phyloP scores from a whole-genome alignment of 371 early-diverging fungal species.

The Neoconidiobolus thromboides region DNA sequence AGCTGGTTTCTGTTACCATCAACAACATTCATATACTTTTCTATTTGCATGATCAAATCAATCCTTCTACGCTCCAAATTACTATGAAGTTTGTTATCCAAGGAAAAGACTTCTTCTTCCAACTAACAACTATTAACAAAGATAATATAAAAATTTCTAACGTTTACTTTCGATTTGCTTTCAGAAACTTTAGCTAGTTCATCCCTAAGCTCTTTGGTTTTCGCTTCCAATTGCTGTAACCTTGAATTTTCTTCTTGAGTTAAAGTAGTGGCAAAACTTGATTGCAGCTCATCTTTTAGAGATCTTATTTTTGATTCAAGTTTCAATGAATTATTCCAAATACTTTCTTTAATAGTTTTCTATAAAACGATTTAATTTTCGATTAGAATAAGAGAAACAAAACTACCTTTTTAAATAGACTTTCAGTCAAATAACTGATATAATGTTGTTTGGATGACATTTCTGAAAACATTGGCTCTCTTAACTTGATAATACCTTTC shows the following conservation, averaged over 20 bases:
- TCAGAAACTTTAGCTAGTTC: constrained; percentile 19
- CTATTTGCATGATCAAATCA: constrained; percentile 29
- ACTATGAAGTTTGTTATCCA: constrained; percentile 48
- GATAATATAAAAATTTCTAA: not conserved
- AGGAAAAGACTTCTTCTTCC: constrained; percentile 36
- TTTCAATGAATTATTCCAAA: constrained; percentile 17
- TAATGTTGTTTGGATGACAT: constrained; percentile 27
- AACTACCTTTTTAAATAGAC: constrained; percentile 21
- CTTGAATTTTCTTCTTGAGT: constrained; percentile 28
- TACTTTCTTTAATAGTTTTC: constrained; percentile 17
- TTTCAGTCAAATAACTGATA: constrained; percentile 23
- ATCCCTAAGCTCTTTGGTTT: constrained; percentile 31
- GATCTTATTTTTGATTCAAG: constrained; percentile 30
- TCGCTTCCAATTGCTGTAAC: constrained; percentile 22
- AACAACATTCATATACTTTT: constrained; percentile 17
- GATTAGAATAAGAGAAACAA: not conserved
- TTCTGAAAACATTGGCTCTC: constrained; percentile 28
- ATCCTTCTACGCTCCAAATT: constrained; percentile 38
- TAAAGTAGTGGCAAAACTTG: constrained; percentile 28
- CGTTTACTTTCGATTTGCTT: constrained; percentile 16
- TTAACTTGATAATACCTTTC: constrained; percentile 22
- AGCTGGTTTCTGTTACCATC: constrained; percentile 6
- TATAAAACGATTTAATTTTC: constrained; percentile 26
- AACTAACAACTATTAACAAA: constrained; percentile 12
- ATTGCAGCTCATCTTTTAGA: constrained; percentile 33